Conservation (phyloP, 306 rosid species). For the Cucurbita argyrosperma region DNA sequence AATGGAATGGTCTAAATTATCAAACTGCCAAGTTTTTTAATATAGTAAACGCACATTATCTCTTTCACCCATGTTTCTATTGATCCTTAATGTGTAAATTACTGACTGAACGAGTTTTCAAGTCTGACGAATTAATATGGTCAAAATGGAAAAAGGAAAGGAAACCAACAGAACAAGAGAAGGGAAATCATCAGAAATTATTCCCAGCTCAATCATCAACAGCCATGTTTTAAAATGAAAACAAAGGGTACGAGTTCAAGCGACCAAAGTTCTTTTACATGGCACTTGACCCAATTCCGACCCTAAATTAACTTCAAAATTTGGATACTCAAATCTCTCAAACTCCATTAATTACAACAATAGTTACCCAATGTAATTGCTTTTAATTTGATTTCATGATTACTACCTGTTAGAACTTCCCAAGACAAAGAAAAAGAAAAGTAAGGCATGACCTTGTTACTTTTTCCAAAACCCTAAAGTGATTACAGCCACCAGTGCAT, state of each 20-base stretch:
- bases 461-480: background rate
- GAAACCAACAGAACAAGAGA: background rate
- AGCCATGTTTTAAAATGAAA: background rate
- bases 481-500: too few relatives aligned
- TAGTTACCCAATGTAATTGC: too few relatives aligned
- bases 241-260: background rate
- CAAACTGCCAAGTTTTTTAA: background rate
- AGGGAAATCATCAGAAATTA: background rate
- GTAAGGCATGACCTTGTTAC: background rate
- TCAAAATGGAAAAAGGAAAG: background rate
- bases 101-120: background rate
- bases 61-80: background rate
- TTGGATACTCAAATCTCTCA: background rate
- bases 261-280: background rate
- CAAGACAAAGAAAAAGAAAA: background rate
- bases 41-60: background rate
- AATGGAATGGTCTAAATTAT: background rate
- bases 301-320: background rate
- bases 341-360: background rate
- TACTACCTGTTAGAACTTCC: background rate
- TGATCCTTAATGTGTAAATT: background rate
- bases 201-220: background rate
- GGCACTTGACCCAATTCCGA: background rate
- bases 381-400: background rate
- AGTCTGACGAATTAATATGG: background rate